Base-by-base conservation (phyloP, 768 basidiomycete species). In the Leucocoprinus leucothites region DNA sequence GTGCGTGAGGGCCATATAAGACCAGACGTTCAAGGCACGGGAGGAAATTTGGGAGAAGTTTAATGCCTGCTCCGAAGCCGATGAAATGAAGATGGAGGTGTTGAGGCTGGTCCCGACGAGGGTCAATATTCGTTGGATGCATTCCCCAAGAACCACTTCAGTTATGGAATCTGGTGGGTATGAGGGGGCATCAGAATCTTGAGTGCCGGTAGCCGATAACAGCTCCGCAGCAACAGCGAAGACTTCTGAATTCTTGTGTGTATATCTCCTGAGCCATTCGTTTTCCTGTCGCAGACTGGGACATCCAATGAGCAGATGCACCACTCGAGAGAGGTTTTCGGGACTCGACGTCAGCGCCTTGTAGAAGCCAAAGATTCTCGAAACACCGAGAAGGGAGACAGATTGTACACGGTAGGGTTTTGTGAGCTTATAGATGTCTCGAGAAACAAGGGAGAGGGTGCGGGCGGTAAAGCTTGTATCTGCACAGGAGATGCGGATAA, bases 401-500 rank as follows among this genome's bases (percentile, higher is more conserved):
- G 70, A 75, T 40, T 71, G 71, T 60, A 72, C 78, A 22, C 72
- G 65, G 55, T 69, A 74, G 0, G 76, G 71, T 2, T 62, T 63
- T 2, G 74, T 65, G 22, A 77, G 64, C 19, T 72, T 61, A 35
- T 66, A 60, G 57, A 77, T 71, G 50, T 76, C 74, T 45, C 57
- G 67, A 0, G 78, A 79, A 3, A 76, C 74, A 7, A 64, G 58
- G 50, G 64, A 67, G 18, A 81, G 65, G 0, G 73, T 62, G 35
- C 66, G 69, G 46, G 72, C 69, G 0, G 74, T 69, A 16, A 53
- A 31, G 0, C 75, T 76, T 34, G 73, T 74, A 55, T 75, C 73
- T 8, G 64, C 51, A 58, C 77, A 78, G 9, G 72, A 71, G 0
- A 76, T 59, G 45, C 73, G 65, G 57, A 69, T 74, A 47, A 80